Conservation (phyloP, 2,329 filamentous ascomycete genomes). For the Exophiala oligosperma region DNA sequence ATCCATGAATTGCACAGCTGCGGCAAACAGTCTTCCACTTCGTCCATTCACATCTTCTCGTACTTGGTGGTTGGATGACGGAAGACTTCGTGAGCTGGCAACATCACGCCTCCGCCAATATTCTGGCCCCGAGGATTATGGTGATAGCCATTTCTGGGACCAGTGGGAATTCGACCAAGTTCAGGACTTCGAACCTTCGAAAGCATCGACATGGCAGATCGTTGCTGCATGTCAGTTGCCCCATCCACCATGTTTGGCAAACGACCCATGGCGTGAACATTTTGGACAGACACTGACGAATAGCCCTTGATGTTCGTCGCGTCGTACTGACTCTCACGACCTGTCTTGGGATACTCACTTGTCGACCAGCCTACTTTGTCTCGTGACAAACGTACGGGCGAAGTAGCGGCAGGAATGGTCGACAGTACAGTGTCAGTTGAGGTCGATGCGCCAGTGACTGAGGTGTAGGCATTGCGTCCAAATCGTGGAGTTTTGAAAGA, state of each 20-base stretch:
- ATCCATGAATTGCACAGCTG: not conserved
- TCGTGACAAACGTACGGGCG: conserved; percentile 13
- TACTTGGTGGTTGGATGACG: conserved; percentile 1
- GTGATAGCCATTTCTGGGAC: conserved; percentile 19
- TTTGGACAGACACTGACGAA: conserved; percentile 28
- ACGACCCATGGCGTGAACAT: conserved; percentile 28
- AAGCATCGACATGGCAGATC: conserved; percentile 23
- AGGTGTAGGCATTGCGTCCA: conserved; percentile 3
- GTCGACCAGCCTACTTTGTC: conserved; percentile 11
- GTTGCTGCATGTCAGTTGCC: conserved; percentile 20
- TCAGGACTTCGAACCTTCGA: conserved; percentile 24
- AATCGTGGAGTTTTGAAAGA: conserved; percentile 1
- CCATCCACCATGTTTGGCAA: conserved; percentile 28
- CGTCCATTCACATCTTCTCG: conserved; percentile 11
- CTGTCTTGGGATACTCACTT: conserved; percentile 11
- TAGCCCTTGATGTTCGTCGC: conserved; percentile 26
- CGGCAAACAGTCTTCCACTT: not conserved
- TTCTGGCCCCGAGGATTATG: conserved; percentile 20
- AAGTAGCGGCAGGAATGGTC: conserved; percentile 10
- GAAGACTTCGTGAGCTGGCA: conserved; percentile 7
- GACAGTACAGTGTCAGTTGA: conserved; percentile 10
- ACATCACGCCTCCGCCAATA: conserved; percentile 4
- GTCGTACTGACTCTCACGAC: conserved; percentile 9
- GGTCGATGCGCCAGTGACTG: conserved; percentile 4
- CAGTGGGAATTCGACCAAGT: conserved; percentile 14